phyloP scores from a whole-genome alignment of 176 grass and related monocot species.

The Avena eriantha region DNA sequence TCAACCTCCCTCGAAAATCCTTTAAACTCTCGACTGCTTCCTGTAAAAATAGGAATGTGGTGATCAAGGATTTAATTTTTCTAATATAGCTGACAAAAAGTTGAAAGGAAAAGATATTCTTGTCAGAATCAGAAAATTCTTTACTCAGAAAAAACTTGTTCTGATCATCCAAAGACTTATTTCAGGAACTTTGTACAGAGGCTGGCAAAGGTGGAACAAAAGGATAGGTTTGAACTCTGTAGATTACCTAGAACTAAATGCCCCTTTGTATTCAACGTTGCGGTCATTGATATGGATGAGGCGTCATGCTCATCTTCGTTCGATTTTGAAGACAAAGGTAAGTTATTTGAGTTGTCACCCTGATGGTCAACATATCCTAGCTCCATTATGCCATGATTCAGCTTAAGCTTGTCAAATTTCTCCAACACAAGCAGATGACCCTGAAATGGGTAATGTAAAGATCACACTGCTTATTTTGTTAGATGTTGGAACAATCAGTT shows the following conservation, averaged over 20 bases:
- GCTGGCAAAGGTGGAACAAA: slow-evolving; percentile 25
- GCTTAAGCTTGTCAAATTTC: slow-evolving; percentile 71
- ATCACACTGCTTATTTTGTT: slow-evolving; percentile 18
- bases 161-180: slow-evolving; percentile 1
- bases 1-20: slow-evolving; percentile 89
- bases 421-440: slow-evolving; percentile 91
- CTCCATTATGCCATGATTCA: slow-evolving; percentile 97
- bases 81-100: not conserved
- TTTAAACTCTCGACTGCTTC: slow-evolving; percentile 90
- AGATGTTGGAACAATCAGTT: slow-evolving; percentile 10
- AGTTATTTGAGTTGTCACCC: slow-evolving; percentile 47
- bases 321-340: slow-evolving; percentile 39
- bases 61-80: slow-evolving; percentile 12
- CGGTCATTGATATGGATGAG: slow-evolving; percentile 90
- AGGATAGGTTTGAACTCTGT: slow-evolving; percentile 24
- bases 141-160: slow-evolving; percentile 24
- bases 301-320: slow-evolving; percentile 50
- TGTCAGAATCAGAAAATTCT: not conserved
- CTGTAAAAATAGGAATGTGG: slow-evolving; percentile 47
- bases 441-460: slow-evolving; percentile 51
- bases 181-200: not conserved
- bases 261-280: slow-evolving; percentile 66
- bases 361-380: slow-evolving; percentile 86
- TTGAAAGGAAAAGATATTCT: slow-evolving; percentile 8
- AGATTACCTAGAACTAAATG: slow-evolving; percentile 84